Base-by-base conservation (phyloP, 306 rosid genomes). In the Gastrolobium villosum region DNA sequence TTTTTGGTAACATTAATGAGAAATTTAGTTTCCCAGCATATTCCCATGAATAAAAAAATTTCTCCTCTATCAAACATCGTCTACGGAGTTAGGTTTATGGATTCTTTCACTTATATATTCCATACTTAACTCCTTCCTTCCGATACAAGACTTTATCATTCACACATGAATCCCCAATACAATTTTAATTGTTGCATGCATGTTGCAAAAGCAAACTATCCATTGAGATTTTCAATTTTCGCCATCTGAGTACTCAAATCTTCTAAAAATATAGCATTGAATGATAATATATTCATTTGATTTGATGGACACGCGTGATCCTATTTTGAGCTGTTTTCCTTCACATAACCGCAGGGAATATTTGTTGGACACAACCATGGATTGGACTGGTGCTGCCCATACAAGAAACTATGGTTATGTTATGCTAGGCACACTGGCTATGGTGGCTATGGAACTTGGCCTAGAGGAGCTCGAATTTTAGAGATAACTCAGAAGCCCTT, bases 281-380 rank as follows among this genome's bases (percentile, higher is more conserved):
- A 20, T 20, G 26, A 20, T 20, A 20, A 20, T 20, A 20, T 20
- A 20, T 20, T 20, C 26, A 20, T 20, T 20, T 20, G 26, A 0
- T 20, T 20, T 20, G 26, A 20, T 20, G 26, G 26, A 20, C 26
- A 20, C 26, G 26, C 26, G 26, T 20, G 26, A 20, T 63, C 2
- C 5, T n/a, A 1, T 57, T 3, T 64, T 46, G 40, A 34, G 43
- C 2, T 54, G 54, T 52, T 76, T 89, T 54, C 26, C 30, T 48
- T 70, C 70, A 71, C 76, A 54, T 57, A 75, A 73, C 62, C 11
- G 79, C 85, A 93, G 98, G 96, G 93, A 72, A 81, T 91, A 78
- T 93, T 93, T 84, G 98, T 89, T 35, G 96, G 96, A 73, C 98
- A 90, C 84, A 88, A 91, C 86, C 98, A 93, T 75, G 98, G 98